Evolutionary conservation across 495 filamentous ascomycete genomes (phyloP), one percentile per base, ranked within the genome.

Genomic region (Pseudoneurospora amorphoporcata): DNA sequence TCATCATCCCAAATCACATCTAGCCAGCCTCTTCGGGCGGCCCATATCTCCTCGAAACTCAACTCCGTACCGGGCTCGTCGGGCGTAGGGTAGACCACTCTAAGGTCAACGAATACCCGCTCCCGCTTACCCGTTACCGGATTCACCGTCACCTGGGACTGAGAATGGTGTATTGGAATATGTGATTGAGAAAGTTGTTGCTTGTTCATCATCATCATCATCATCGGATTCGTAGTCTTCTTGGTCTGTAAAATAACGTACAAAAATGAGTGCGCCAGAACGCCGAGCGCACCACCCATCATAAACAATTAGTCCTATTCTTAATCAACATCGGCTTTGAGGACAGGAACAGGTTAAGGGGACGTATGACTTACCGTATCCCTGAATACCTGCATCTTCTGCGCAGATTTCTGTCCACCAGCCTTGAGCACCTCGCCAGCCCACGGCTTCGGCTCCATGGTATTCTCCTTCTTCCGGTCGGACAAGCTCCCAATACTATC

Each of bases 381-480:
- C 84, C 94, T 94, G 86, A 97, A 99, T 23, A 98, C 88, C 77
- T 90, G 84, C 88, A 99, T 88, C 84, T 98, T 99, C 69, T 92
- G 86, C 40, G 85, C 86, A 65, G 88, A 90, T 77, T 90, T 87
- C 79, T 92, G 94, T 77, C 92, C 95, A 19, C 91, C 92, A 19
- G 89, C 90, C 81, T 95, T 94, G 82, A 98, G 81, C 41, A 91
- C 97, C 83, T 98, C 94, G 39, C 95, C 95, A 23, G 86, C 91
- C 94, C 94, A 98, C 19, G 95, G 94, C 81, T 90, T 93, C 19
- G 94, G 87, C 81, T 95, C 94, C 76, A 95, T 82, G 32, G 86
- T 84, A 74, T 99, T 99, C 80, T 99, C 95, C 86, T 98, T 98
- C 83, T 92, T 96, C 65, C 96, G 88, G 35, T 98, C 92, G 39